A percentile compares a stretch with the other conserved stretches of the same genome.
Evolutionary conservation across 1,284 basidiomycete genomes (phyloP).

Genomic region (Ganoderma meredithae): DNA sequence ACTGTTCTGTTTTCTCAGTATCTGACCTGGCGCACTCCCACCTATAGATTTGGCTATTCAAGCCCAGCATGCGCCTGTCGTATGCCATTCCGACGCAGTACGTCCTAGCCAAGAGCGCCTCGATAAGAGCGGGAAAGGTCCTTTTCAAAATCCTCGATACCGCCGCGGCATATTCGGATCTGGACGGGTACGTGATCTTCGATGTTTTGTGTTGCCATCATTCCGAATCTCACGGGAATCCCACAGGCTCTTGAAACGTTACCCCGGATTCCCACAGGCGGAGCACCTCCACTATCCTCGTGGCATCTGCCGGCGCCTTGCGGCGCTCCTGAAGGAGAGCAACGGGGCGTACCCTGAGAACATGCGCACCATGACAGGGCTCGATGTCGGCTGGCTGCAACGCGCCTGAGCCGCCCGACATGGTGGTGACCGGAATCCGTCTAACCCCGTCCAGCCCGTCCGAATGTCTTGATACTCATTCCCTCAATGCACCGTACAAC

Average conservation of each 20-base stretch:
- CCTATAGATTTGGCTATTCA: conserved; percentile 87
- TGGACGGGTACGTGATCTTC: conserved; percentile 46
- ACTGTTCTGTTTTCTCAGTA: background rate
- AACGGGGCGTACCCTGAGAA: conserved; percentile 72
- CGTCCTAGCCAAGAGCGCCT: conserved; percentile 66
- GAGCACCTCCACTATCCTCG: conserved; percentile 78
- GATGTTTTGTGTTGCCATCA: conserved; percentile 44
- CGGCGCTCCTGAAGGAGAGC: conserved; percentile 66
- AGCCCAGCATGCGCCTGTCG: conserved; percentile 80
- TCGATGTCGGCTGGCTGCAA: conserved; percentile 81
- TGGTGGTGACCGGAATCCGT: background rate
- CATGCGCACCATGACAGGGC: conserved; percentile 77
- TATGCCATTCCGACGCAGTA: conserved; percentile 67
- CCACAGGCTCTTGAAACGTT: conserved; percentile 48
- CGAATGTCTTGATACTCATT: background rate
- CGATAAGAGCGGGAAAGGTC: conserved; percentile 76
- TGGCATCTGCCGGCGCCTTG: conserved; percentile 63
- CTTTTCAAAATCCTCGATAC: conserved; percentile 76
- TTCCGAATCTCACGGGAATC: conserved; percentile 14
- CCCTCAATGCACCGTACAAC: conserved; percentile 1
- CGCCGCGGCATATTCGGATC: conserved; percentile 54
- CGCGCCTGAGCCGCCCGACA: conserved; percentile 35
- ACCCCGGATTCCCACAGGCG: conserved; percentile 85
- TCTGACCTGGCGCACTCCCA: conserved; percentile 5
- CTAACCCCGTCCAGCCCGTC: background rate